These are phyloP conservation scores for Vitis hybrid DNA, from an alignment of 177 flowering plant species.

Conservation along the genomic window DNA sequence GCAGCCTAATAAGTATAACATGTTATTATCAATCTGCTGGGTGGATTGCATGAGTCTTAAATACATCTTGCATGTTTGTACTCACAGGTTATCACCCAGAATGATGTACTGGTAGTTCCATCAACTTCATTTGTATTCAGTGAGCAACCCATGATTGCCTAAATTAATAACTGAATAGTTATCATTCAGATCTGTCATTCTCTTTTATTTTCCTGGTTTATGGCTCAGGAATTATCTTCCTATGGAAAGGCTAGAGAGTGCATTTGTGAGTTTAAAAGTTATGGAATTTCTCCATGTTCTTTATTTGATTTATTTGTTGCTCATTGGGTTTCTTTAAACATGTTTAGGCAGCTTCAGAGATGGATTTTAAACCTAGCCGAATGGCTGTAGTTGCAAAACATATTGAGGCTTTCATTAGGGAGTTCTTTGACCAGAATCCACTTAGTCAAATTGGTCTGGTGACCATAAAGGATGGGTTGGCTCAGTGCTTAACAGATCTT, in stretches of 20 bases:
- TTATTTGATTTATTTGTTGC: neutral
- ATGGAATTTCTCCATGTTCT: neutral
- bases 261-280: neutral
- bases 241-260: neutral
- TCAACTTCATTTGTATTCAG: neutral
- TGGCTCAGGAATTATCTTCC: neutral
- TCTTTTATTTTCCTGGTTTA: neutral
- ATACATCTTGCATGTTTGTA: neutral
- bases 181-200: neutral
- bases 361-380: constrained; percentile 77
- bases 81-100: no score
- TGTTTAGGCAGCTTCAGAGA: constrained; percentile 77
- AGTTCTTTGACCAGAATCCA: constrained; percentile 97
- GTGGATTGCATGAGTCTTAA: neutral
- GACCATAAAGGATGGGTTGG: constrained; percentile 82
- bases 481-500: constrained; percentile 81
- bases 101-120: no score
- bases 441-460: constrained; percentile 82
- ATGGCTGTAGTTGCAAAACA: constrained; percentile 80
- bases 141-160: neutral
- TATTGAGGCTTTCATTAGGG: constrained; percentile 82
- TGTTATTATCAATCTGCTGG: no score
- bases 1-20: no score
- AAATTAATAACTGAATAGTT: neutral
- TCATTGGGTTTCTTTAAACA: neutral